These are phyloP conservation scores for Zychaea mexicana DNA, from an alignment of 371 early-diverging fungal genomes.

Conservation along the genomic window DNA sequence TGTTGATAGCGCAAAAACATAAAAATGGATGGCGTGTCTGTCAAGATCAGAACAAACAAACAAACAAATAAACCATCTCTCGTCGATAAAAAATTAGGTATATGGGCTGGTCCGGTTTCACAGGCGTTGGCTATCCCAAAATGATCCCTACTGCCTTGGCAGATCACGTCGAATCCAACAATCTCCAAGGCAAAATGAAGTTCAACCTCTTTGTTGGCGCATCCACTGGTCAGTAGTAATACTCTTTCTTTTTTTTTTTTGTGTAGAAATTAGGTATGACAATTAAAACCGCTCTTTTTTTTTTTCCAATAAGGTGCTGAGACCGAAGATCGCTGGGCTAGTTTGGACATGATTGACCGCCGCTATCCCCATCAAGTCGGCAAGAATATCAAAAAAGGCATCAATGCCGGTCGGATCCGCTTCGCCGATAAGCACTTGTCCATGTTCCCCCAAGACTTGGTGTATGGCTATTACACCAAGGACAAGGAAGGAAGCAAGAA, in stretches of 20 bases:
- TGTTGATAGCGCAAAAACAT: no score
- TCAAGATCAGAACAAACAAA: no score
- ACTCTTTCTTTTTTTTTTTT: no score
- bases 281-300: no score
- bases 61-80: no score
- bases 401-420: slow-evolving; percentile 55
- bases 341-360: slow-evolving; percentile 55
- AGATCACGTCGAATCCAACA: slow-evolving; percentile 55
- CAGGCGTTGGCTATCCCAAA: slow-evolving; percentile 60
- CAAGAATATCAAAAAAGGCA: slow-evolving; percentile 52
- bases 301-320: no score
- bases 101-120: slow-evolving; percentile 56
- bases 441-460: slow-evolving; percentile 56
- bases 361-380: slow-evolving; percentile 63
- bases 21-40: no score
- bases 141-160: slow-evolving; percentile 53
- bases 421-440: slow-evolving; percentile 63
- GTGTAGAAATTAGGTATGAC: no score
- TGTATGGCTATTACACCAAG: slow-evolving; percentile 52
- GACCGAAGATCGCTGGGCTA: slow-evolving; percentile 52
- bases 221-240: no score
- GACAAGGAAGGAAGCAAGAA: slow-evolving; percentile 43
- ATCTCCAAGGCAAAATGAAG: slow-evolving; percentile 54
- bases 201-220: slow-evolving; percentile 60
- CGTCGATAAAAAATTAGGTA: slow-evolving; percentile 24